Evolutionary conservation across 83 land plant genomes (phyloP), one percentile per base, ranked within the genome.

Genomic region (Picea engelmannii): DNA sequence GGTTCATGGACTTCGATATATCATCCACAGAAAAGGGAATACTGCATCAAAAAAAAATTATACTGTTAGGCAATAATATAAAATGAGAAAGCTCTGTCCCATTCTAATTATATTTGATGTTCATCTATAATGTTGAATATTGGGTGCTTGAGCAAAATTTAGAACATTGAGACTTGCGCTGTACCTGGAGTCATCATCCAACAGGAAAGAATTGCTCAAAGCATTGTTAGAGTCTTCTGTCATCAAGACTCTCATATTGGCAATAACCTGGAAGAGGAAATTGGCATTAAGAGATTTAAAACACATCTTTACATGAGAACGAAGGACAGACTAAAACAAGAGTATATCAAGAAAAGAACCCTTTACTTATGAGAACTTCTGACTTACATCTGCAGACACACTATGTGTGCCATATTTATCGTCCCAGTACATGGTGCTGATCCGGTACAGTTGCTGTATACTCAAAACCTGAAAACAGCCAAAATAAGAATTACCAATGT

Each of bases 141-240:
- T 35, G 47, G 47, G 4, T 18, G 20, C 20, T 69, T 69, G 47
- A 6, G 74, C 47, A 69, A 35, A 69, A 44, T 20, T 4, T n/a
- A 47, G 9, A 21, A 18, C 76, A 47, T 21, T 9, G 1, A 73
- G 58, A 23, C 58, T 17, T 38, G 47, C 4, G 7, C 2, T 42
- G 52, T 82, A 92, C 98, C 99, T 95, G 12, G 98, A 97, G 81
- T 97, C 99, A 81, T 97, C 99, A 81, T 97, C 99, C 88, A 97
- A 85, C 86, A 97, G 82, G 88, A 97, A 97, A 2, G 99, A 97
- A 82, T 92, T 97, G 89, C 99, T 93, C 38, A 93, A 91, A 80
- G 96, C 92, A 89, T 94, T 95, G 83, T 97, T 95, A 5, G 99
- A 95, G 77, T 97, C 99, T 85, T 97, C 99, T 4, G 99, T 93